phyloP scores from a whole-genome alignment of 192 early-diverging fungal genomes.

The Coemansia sp. region DNA sequence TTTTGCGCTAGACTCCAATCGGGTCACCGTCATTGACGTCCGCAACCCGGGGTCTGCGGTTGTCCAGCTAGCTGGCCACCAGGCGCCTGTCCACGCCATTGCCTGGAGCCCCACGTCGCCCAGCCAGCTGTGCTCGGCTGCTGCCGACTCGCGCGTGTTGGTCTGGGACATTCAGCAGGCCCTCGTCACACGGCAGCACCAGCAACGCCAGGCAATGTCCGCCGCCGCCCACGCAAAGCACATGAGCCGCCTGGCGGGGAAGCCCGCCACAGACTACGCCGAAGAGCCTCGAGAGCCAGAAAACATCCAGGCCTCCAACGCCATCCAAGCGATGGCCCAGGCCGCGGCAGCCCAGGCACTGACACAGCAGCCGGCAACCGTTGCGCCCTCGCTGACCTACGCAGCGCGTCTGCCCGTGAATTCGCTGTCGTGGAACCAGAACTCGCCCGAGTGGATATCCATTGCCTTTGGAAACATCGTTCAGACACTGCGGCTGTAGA shows the following conservation, averaged over 20 bases:
- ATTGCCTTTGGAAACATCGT: conserved; percentile 80
- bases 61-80: conserved; percentile 74
- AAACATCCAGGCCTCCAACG: conserved; percentile 14
- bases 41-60: conserved; percentile 85
- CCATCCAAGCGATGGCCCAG: conserved; percentile 48
- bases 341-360: conserved; percentile 41
- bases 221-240: conserved; percentile 44
- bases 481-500: conserved; percentile 74
- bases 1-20: conserved; percentile 75
- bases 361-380: conserved; percentile 15
- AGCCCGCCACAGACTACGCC: conserved; percentile 13
- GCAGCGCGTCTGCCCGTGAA: conserved; percentile 70
- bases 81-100: conserved; percentile 70
- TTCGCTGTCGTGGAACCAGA: conserved; percentile 75
- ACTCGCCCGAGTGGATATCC: conserved; percentile 79
- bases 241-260: conserved; percentile 22
- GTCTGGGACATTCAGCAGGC: conserved; percentile 81
- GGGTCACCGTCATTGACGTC: conserved; percentile 86
- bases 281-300: conserved; percentile 25
- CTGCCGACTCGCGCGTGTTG: conserved; percentile 82
- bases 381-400: conserved; percentile 67
- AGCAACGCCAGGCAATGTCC: conserved; percentile 39
- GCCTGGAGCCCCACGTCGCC: conserved; percentile 82
- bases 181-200: conserved; percentile 37
- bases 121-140: conserved; percentile 79